phyloP scores from a whole-genome alignment of 2,329 filamentous ascomycete species.

The Amauroascus verrucosus region DNA sequence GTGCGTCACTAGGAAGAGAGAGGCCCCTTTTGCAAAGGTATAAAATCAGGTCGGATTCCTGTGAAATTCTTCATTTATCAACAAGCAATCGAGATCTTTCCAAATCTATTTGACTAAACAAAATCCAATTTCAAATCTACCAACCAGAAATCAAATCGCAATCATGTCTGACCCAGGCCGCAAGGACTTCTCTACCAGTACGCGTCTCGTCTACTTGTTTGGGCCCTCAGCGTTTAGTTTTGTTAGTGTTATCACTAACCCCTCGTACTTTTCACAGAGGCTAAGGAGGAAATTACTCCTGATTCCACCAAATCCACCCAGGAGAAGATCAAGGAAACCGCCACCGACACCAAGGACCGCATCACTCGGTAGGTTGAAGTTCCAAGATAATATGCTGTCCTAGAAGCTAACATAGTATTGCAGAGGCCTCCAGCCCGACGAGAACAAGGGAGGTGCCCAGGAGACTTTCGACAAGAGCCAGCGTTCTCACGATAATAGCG shows the following conservation, averaged over 20 bases:
- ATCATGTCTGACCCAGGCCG: slow-evolving; percentile 53
- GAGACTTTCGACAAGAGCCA: slow-evolving; percentile 42
- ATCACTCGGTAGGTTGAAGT: slow-evolving; percentile 35
- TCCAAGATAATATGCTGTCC: neutral
- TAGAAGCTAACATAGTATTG: neutral
- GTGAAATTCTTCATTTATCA: neutral
- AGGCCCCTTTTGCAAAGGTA: neutral
- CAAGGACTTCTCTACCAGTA: slow-evolving; percentile 50
- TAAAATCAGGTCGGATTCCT: slow-evolving; percentile 1
- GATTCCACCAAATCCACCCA: slow-evolving; percentile 52
- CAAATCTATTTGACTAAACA: neutral
- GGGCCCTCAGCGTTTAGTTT: neutral
- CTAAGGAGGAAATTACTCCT: slow-evolving; percentile 48
- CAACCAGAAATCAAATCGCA: slow-evolving; percentile 8
- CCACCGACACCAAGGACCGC: slow-evolving; percentile 49
- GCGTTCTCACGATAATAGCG: slow-evolving; percentile 36
- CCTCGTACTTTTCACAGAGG: slow-evolving; percentile 34
- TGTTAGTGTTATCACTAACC: slow-evolving; percentile 17
- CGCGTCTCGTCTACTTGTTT: slow-evolving; percentile 14
- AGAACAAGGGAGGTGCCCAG: slow-evolving; percentile 46
- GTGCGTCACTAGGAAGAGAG: neutral
- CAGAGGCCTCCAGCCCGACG: slow-evolving; percentile 43
- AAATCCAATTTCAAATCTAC: neutral
- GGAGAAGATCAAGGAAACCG: slow-evolving; percentile 47
- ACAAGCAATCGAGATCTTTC: neutral